phyloP scores from a whole-genome alignment of 768 basidiomycete species.

The Arthromyces matolae region DNA sequence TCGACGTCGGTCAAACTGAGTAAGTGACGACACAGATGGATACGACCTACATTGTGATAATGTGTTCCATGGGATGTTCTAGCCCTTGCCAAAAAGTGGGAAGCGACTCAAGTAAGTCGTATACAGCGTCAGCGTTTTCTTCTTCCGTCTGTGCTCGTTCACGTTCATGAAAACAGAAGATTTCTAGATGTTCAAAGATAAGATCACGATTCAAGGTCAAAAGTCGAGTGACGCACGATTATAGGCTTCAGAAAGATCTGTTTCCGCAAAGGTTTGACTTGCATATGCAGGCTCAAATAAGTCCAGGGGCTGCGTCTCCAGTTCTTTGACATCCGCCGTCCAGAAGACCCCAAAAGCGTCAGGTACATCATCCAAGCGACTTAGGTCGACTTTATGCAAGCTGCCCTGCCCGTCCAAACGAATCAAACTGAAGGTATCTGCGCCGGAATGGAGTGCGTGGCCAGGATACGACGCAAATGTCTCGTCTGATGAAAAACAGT shows the following conservation, averaged over 20 bases:
- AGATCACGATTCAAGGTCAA: not conserved
- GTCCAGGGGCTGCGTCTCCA: conserved; percentile 28
- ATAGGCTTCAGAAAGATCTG: conserved; percentile 52
- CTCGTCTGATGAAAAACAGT: conserved; percentile 33
- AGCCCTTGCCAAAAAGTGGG: conserved; percentile 53
- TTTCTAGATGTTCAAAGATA: conserved; percentile 27
- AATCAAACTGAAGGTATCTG: conserved; percentile 34
- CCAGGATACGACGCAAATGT: conserved; percentile 25
- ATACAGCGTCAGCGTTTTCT: conserved; percentile 36
- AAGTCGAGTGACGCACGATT: conserved; percentile 43
- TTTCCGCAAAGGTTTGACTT: conserved; percentile 38
- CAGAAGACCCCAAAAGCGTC: conserved; percentile 28
- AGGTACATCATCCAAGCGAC: conserved; percentile 12
- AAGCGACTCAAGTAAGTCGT: conserved; percentile 50
- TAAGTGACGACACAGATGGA: not conserved
- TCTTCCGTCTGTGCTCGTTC: conserved; percentile 26
- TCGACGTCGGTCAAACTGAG: conserved; percentile 1
- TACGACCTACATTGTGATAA: conserved; percentile 64
- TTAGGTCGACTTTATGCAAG: conserved; percentile 41
- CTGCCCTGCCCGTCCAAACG: conserved; percentile 46
- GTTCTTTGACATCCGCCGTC: conserved; percentile 35
- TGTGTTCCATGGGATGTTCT: conserved; percentile 44
- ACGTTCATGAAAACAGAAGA: conserved; percentile 32
- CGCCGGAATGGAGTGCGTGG: conserved; percentile 30
- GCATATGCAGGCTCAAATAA: conserved; percentile 43